These are phyloP conservation scores for Colletotrichum liaoningense DNA, from an alignment of 2,329 filamentous ascomycete genomes.

Conservation along the genomic window DNA sequence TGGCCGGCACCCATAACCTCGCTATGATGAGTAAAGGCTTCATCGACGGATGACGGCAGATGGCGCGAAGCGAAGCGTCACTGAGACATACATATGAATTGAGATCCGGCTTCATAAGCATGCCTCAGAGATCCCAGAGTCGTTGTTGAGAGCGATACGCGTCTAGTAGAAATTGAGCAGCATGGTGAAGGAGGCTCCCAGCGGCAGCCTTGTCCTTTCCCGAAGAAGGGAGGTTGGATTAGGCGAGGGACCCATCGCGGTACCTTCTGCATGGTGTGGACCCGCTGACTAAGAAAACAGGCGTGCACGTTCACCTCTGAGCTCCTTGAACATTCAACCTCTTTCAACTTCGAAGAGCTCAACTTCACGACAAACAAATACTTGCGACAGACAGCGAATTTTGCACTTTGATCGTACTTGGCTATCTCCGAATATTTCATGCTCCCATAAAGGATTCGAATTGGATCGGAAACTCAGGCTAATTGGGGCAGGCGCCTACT, in stretches of 20 bases:
- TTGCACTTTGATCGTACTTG: not conserved
- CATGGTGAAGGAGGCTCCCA: too few species aligned
- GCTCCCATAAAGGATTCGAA: not conserved
- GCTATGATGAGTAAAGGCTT: too few species aligned
- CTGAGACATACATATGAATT: too few species aligned
- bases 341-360: slow-evolving; percentile 16
- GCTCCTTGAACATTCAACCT: slow-evolving; percentile 32
- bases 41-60: too few species aligned
- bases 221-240: not conserved
- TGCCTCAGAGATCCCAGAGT: too few species aligned
- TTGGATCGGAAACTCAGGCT: not conserved
- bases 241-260: not conserved
- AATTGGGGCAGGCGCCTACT: not conserved
- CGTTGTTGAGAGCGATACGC: too few species aligned
- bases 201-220: too few species aligned
- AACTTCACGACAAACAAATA: slow-evolving; percentile 21
- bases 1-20: too few species aligned
- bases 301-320: slow-evolving; percentile 22
- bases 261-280: not conserved
- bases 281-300: slow-evolving; percentile 20
- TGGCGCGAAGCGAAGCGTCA: too few species aligned
- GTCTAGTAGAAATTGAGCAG: too few species aligned
- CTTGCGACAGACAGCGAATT: slow-evolving; percentile 3
- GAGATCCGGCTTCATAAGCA: too few species aligned
- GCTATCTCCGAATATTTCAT: not conserved